A percentile compares a stretch with the other conserved stretches of the same genome.
Conservation (phyloP, 805 yeast species). For the Metschnikowia corniflorae region DNA sequence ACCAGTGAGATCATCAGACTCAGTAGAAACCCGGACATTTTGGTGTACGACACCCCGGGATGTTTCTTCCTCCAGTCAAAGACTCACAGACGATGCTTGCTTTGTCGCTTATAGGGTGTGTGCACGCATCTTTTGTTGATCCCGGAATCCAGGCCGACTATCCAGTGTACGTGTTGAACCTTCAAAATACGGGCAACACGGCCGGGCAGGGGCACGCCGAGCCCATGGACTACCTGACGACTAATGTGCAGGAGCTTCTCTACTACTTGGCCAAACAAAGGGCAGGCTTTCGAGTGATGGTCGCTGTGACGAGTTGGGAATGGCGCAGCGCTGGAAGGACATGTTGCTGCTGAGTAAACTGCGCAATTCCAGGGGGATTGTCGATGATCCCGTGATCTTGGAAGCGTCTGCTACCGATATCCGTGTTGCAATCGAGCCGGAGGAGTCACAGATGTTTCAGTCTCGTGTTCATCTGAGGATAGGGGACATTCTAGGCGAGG, state of each 20-base stretch:
- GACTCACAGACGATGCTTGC: slow-evolving; percentile 69
- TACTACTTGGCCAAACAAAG: slow-evolving; percentile 41
- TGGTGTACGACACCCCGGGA: slow-evolving; percentile 88
- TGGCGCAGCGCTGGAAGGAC: slow-evolving; percentile 62
- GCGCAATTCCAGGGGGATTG: slow-evolving; percentile 28
- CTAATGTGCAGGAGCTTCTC: slow-evolving; percentile 59
- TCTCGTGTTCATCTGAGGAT: slow-evolving; percentile 30
- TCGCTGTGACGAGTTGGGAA: slow-evolving; percentile 50
- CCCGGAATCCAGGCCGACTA: slow-evolving; percentile 87
- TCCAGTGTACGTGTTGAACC: slow-evolving; percentile 67
- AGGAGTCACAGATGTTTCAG: slow-evolving; percentile 25
- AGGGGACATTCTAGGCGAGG: slow-evolving; percentile 35
- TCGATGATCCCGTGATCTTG: slow-evolving; percentile 34
- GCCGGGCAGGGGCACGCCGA: slow-evolving; percentile 44
- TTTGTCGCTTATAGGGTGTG: slow-evolving; percentile 70
- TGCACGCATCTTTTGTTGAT: slow-evolving; percentile 66
- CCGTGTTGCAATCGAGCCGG: slow-evolving; percentile 23
- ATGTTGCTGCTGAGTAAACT: slow-evolving; percentile 56
- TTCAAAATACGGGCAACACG: slow-evolving; percentile 49
- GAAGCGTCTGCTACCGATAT: slow-evolving; percentile 27
- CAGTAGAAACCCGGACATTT: slow-evolving; percentile 55
- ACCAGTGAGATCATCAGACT: slow-evolving; percentile 75
- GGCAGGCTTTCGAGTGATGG: slow-evolving; percentile 33
- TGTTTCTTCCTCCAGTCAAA: slow-evolving; percentile 71
- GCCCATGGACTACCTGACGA: slow-evolving; percentile 62